phyloP scores from a whole-genome alignment of 306 rosid genomes.

The Begonia masoniana region DNA sequence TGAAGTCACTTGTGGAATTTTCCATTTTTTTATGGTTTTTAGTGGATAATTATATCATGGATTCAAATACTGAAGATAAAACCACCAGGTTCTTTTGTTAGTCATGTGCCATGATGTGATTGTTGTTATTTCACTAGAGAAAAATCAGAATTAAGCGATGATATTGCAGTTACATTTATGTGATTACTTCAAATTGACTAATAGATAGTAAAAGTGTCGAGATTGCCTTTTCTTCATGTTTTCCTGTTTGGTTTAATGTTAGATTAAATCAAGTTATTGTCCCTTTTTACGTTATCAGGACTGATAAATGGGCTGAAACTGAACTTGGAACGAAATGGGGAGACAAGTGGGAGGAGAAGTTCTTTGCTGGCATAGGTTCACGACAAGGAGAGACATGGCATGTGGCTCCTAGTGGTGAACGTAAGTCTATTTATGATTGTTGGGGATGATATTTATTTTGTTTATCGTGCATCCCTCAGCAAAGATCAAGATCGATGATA shows the following conservation, averaged over 20 bases:
- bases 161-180: too few relatives aligned
- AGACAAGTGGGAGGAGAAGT: constrained; percentile 99
- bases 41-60: not conserved
- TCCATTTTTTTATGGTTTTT: not conserved
- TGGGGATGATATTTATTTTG: not conserved
- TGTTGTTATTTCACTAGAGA: too few relatives aligned
- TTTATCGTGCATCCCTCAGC: not conserved
- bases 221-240: not conserved
- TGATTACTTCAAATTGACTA: too few relatives aligned
- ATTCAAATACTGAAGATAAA: too few relatives aligned
- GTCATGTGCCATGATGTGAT: not conserved
- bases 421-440: constrained; percentile 31
- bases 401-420: constrained; percentile 71
- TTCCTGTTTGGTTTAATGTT: constrained; percentile 1
- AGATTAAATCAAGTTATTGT: constrained; percentile 1
- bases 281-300: constrained; percentile 36
- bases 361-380: constrained; percentile 84
- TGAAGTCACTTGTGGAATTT: too few relatives aligned
- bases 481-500: not conserved
- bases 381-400: constrained; percentile 99
- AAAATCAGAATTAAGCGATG: too few relatives aligned
- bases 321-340: constrained; percentile 97
- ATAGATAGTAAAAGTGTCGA: not conserved
- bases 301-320: constrained; percentile 99
- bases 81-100: not conserved